phyloP scores from a whole-genome alignment of 2,329 filamentous ascomycete genomes.

The Bimuria novae-zelandiae region DNA sequence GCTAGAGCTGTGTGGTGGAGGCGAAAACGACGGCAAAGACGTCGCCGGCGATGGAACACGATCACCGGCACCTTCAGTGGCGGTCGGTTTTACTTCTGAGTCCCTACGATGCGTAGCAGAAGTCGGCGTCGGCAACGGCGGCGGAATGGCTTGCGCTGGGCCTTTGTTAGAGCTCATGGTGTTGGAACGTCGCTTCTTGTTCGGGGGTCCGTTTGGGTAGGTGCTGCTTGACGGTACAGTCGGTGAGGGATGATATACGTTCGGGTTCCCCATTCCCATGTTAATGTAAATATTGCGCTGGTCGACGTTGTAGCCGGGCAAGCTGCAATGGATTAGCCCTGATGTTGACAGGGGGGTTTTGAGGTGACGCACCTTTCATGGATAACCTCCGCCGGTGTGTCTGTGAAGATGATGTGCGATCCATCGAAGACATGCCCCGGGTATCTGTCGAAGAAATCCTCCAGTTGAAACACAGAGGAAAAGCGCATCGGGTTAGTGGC shows the following conservation, averaged over 20 bases:
- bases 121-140: slow-evolving; percentile 37
- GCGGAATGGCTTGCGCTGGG: slow-evolving; percentile 22
- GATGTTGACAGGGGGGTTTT: background rate
- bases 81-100: slow-evolving; percentile 16
- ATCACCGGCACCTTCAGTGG: slow-evolving; percentile 27
- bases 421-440: slow-evolving; percentile 73
- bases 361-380: slow-evolving; percentile 58
- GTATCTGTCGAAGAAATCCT: slow-evolving; percentile 88
- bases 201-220: slow-evolving; percentile 37
- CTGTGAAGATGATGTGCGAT: slow-evolving; percentile 72
- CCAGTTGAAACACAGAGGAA: slow-evolving; percentile 78
- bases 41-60: slow-evolving; percentile 25
- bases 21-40: slow-evolving; percentile 33
- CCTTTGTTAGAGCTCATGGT: slow-evolving; percentile 27
- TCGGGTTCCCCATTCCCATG: slow-evolving; percentile 29
- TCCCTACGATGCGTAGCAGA: slow-evolving; percentile 34
- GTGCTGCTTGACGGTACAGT: slow-evolving; percentile 27
- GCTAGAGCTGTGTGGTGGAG: slow-evolving; percentile 23
- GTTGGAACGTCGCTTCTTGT: slow-evolving; percentile 43
- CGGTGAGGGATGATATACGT: slow-evolving; percentile 29
- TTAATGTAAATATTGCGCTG: slow-evolving; percentile 46
- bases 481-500: slow-evolving; percentile 72
- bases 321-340: slow-evolving; percentile 25
- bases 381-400: slow-evolving; percentile 65
- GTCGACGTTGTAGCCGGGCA: slow-evolving; percentile 43